Conservation (phyloP, 140 eudicot genomes). For the Eryngium alpinum region DNA sequence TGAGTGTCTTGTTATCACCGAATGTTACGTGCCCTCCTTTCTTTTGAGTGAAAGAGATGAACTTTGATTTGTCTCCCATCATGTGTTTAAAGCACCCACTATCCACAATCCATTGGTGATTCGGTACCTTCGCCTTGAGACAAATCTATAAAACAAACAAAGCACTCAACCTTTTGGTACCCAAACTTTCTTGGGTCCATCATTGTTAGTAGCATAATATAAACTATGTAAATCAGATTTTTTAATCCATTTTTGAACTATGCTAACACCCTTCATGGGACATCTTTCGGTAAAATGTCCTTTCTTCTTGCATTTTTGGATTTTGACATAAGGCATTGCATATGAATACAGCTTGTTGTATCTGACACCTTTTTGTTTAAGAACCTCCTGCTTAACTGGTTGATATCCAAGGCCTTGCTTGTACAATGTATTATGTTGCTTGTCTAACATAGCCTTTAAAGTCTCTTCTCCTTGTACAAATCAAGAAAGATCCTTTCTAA, state of each 20-base stretch:
- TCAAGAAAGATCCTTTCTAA: too few species aligned
- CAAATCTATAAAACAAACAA: background rate
- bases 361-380: too few species aligned
- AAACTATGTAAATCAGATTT: background rate
- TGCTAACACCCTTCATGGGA: background rate
- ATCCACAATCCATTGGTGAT: background rate
- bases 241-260: background rate
- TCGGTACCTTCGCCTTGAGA: background rate
- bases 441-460: background rate
- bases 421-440: too few species aligned
- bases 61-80: background rate
- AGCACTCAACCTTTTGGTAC: background rate
- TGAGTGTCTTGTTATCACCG: too few species aligned
- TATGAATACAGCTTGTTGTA: too few species aligned
- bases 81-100: background rate
- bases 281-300: too few species aligned
- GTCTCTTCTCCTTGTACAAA: background rate
- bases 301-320: too few species aligned
- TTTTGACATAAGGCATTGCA: too few species aligned
- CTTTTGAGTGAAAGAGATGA: background rate
- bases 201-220: background rate
- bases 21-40: too few species aligned
- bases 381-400: background rate
- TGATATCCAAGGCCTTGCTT: background rate
- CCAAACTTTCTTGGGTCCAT: background rate